Base-by-base conservation (phyloP, 2,329 filamentous ascomycete species). In the Colletotrichum musae region DNA sequence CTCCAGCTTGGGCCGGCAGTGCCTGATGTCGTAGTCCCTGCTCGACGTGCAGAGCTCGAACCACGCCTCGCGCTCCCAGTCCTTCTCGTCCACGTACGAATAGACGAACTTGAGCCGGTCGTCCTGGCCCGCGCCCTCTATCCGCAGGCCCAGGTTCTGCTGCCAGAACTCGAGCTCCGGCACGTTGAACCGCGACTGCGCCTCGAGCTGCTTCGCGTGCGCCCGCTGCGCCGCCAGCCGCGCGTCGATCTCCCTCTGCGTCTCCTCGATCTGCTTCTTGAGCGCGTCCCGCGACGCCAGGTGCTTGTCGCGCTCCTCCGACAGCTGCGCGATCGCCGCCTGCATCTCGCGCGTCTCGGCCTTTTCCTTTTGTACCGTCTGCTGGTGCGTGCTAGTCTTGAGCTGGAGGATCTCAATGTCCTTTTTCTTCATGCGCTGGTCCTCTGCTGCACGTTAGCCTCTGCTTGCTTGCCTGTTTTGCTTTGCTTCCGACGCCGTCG, bases 111-210 rank as follows among this genome's bases (percentile, higher is more conserved):
- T 95, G 74, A 99, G 85, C 28, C 93, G 88, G 80, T 98, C 95
- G 71, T 93, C 91, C 77, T 89, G 88, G 1, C 94, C 95, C 0
- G 93, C 93, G 2, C 95, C 95, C 77, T 98, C 95, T 76, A 99
- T 97, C 70, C 92, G 87, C 77, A 98, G 80, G 68, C 95, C 95
- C 69, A 99, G 84, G 78, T 95, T 96, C 63, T 92, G 92, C 79
- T 97, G 93, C 96, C 96, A 99, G 78, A 98, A 98, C 74, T 95
- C 93, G 53, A 99, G 87, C 83, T 99, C 96, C 0, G 96, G 96
- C 51, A 93, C 89, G 80, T 99, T 98, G 81, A 95, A 93, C 41
- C 94, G 89, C 62, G 93, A 89, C 82, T 98, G 95, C 2, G 92
- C 88, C 75, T 97, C 94, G 45, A 97, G 85, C 74, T 94, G 91